Evolutionary conservation across 805 yeast species (phyloP).

Genomic region (Candida railenensis): DNA sequence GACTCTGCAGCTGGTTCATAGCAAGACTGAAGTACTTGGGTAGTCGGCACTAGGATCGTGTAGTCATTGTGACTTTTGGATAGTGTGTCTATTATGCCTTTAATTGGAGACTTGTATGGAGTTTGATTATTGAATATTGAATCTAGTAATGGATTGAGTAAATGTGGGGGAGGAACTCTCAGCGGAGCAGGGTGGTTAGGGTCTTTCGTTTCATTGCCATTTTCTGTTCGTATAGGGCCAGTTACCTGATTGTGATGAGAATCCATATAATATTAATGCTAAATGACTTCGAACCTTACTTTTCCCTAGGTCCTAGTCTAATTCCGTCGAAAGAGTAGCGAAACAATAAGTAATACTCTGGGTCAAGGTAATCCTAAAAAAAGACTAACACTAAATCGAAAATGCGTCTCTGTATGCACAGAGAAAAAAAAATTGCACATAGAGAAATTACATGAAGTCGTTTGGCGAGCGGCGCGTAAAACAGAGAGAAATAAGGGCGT

Average conservation of each 20-base stretch:
- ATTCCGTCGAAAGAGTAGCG: too few relatives aligned
- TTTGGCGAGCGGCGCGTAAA: too few relatives aligned
- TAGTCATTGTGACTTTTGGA: slow-evolving; percentile 47
- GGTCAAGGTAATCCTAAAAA: too few relatives aligned
- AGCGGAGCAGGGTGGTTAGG: neutral
- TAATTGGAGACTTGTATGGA: slow-evolving; percentile 40
- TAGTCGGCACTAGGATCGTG: slow-evolving; percentile 64
- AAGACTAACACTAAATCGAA: too few relatives aligned
- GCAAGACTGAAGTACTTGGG: slow-evolving; percentile 39
- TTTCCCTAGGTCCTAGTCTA: too few relatives aligned
- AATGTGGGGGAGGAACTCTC: slow-evolving; percentile 43
- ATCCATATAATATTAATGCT: neutral
- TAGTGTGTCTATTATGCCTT: slow-evolving; percentile 45
- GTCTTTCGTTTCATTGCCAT: neutral
- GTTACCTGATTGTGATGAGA: neutral
- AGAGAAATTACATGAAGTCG: too few relatives aligned
- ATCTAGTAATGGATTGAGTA: slow-evolving; percentile 63
- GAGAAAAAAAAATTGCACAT: too few relatives aligned
- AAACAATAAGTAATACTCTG: too few relatives aligned
- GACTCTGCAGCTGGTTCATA: slow-evolving; percentile 25
- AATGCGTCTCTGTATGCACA: too few relatives aligned
- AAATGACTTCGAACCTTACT: too few relatives aligned
- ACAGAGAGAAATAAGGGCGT: slow-evolving; percentile 47
- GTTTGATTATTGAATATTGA: slow-evolving; percentile 64
- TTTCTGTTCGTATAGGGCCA: neutral